phyloP scores from a whole-genome alignment of 1,284 basidiomycete species.

The Salmacisia buchloeana region DNA sequence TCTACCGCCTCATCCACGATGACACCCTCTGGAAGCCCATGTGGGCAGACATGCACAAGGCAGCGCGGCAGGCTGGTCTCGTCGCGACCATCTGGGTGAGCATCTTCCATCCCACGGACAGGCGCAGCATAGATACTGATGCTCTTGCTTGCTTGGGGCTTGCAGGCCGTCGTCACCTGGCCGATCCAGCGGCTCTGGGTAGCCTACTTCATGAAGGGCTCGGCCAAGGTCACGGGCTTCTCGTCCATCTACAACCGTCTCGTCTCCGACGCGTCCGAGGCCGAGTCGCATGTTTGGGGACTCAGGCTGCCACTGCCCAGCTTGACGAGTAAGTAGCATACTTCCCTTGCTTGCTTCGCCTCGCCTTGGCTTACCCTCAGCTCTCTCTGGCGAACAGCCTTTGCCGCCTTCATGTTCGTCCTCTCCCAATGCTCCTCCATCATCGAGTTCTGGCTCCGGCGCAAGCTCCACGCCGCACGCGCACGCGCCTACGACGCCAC shows the following conservation, averaged over 20 bases:
- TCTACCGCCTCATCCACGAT: slow-evolving; percentile 44
- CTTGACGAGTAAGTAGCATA: slow-evolving; percentile 21
- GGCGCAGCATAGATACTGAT: too few species aligned
- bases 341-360: background rate
- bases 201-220: slow-evolving; percentile 37
- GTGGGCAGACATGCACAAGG: slow-evolving; percentile 36
- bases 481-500: slow-evolving; percentile 40
- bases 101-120: background rate
- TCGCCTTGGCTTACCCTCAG: background rate
- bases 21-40: slow-evolving; percentile 39
- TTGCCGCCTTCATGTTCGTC: slow-evolving; percentile 45
- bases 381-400: slow-evolving; percentile 12
- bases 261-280: slow-evolving; percentile 25
- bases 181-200: slow-evolving; percentile 41
- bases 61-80: slow-evolving; percentile 31
- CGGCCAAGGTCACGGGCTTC: slow-evolving; percentile 27
- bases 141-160: background rate
- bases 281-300: slow-evolving; percentile 17
- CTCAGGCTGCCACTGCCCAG: slow-evolving; percentile 28
- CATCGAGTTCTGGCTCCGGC: slow-evolving; percentile 41
- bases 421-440: slow-evolving; percentile 40
- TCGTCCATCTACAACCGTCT: slow-evolving; percentile 15
- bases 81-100: slow-evolving; percentile 27
- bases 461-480: slow-evolving; percentile 31
- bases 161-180: slow-evolving; percentile 29